Evolutionary conservation across 2,329 filamentous ascomycete genomes (phyloP), one percentile per base, ranked within the genome.

Genomic region (Aspergillus sp.): DNA sequence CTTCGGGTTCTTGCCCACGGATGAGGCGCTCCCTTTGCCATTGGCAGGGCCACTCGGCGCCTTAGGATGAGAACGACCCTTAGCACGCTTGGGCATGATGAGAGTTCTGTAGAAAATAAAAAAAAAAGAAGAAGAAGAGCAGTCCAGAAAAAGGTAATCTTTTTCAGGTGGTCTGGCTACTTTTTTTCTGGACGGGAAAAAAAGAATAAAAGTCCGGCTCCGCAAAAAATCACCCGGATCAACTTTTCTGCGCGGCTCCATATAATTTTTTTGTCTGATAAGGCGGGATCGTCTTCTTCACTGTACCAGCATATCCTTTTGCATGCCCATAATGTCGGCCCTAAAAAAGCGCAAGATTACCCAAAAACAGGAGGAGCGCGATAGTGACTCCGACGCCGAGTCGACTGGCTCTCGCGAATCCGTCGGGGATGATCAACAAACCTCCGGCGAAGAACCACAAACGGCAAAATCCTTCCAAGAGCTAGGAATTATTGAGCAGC

Each of bases 51-150:
- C 82, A 67, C 84, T 84, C 52, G 84, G 83, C 51, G 88, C 85
- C 60, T 88, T 86, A 54, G 88, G 76, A 75, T 96, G 92, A 60
- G 93, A 96, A 73, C 91, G 87, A 84, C 93, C 96, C 81, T 96
- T 97, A 51, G 86, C 87, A 70, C 91, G 83, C 74, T 88, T 89
- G 37, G 90, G 91, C 93, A 96, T 96, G 42, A 9, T 62, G 42
- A 57, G 48, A 41, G 9, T 5, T 19, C 19, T 22, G 46, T 45
- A 40, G 11, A n/a, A 20, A 22, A 44, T 9, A 42, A 53, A 49
- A 20, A 47, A 30, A 9, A 30, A 30, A 30, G 8, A 30, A 30
- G 9, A 30, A 30, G 27, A 30, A n/a, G 19, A n/a, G 19, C 17
- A 50, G n/a, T 37, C 34, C 15, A 37, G 13, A 15, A 51, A 41